Base-by-base conservation (phyloP, 2,329 filamentous ascomycete genomes). In the Fusarium sp. region DNA sequence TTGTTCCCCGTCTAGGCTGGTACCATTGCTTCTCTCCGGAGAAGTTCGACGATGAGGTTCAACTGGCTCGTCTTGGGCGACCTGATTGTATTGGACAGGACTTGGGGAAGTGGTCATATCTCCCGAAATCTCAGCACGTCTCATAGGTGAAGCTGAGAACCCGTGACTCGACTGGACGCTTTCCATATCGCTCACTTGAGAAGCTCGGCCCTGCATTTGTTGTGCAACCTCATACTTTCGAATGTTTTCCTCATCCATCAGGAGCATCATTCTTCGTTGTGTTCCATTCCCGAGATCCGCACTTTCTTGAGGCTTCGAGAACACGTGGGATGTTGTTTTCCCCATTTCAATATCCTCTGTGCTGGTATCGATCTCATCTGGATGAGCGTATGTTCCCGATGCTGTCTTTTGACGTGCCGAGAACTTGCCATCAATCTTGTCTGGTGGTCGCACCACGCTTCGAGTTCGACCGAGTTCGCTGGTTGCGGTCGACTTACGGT, bases 231-330 rank as follows among this genome's bases (percentile, higher is more conserved):
- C 88, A 79, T 95, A 94, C 78, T 94, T 93, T 72, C 88, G 88
- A 40, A 90, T 88, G 78, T 96, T 93, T 80, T 96, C 93, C 11
- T 92, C 91, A 71, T 90, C 90, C 89, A 97, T 93, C 77, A 96
- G 89, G 77, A 88, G 93, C 76, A 95, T 92, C 53, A 95, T 90
- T 46, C 89, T 86, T 18, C 89, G 88, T 1, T 93, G 92, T 78
- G 92, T 83, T 75, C 90, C 91, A 35, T 94, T 86, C 1, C 90
- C 91, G 74, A 89, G 88, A 54, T 82, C 85, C 15, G 83, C 86
- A 0, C 89, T 96, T 64, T 88, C 86, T 67, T 88, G 86, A 30
- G 35, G 53, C 15, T 67, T 53, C 19, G 56, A 32, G 28, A 60
- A 50, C 30, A 33, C 35, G 23, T 47, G 57, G 8, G 47, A 21